These are phyloP conservation scores for Candida pseudoglaebosa DNA, from an alignment of 805 yeast species.

Conservation along the genomic window DNA sequence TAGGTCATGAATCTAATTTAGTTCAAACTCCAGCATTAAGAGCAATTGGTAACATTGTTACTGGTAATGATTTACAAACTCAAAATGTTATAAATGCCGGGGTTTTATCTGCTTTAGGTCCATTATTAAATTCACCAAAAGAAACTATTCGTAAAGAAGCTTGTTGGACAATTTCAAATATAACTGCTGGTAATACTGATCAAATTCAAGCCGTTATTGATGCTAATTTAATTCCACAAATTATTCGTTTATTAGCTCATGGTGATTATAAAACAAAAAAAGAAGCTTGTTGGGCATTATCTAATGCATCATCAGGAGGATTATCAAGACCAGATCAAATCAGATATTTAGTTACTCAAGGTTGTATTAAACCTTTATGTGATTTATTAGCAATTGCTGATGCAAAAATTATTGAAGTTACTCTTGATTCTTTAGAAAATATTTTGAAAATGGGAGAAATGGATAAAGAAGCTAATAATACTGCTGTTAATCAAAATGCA, in stretches of 20 bases:
- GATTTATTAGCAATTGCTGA: slow-evolving; percentile 87
- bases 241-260: slow-evolving; percentile 68
- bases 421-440: slow-evolving; percentile 92
- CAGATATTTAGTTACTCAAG: slow-evolving; percentile 87
- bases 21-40: slow-evolving; percentile 97
- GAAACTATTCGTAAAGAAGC: slow-evolving; percentile 96
- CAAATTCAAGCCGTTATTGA: slow-evolving; percentile 97
- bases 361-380: slow-evolving; percentile 95
- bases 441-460: slow-evolving; percentile 91
- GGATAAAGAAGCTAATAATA: slow-evolving; percentile 74
- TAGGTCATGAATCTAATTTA: slow-evolving; percentile 75
- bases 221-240: slow-evolving; percentile 87
- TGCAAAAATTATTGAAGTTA: slow-evolving; percentile 87
- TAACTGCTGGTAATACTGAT: slow-evolving; percentile 93
- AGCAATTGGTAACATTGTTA: slow-evolving; percentile 96
- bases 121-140: slow-evolving; percentile 75
- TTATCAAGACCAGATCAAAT: slow-evolving; percentile 88
- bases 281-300: slow-evolving; percentile 99
- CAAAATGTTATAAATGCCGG: slow-evolving; percentile 93
- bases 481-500: slow-evolving; percentile 78
- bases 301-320: slow-evolving; percentile 97
- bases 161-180: slow-evolving; percentile 97
- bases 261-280: slow-evolving; percentile 96
- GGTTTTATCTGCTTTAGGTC: slow-evolving; percentile 79
- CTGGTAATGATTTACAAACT: slow-evolving; percentile 94